Conservation (phyloP, 1,284 basidiomycete species). For the Ceratobasidium sp. region DNA sequence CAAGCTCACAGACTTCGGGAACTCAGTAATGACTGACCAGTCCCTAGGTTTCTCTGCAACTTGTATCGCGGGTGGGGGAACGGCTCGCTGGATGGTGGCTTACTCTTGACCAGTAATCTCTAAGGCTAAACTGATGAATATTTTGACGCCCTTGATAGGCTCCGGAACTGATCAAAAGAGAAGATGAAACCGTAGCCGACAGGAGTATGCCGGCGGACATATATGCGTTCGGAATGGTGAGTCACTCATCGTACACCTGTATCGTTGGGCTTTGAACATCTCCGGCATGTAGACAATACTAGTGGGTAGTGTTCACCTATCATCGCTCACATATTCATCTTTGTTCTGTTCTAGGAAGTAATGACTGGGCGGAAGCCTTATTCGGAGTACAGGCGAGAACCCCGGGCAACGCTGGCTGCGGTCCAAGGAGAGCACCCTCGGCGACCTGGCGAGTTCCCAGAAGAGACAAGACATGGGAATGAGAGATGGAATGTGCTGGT, state of each 20-base stretch:
- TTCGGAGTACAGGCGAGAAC: background rate
- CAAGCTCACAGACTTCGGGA: constrained; percentile 20
- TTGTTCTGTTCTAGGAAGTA: constrained; percentile 4
- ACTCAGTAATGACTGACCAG: background rate
- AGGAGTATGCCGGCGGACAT: constrained; percentile 8
- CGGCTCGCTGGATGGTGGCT: constrained; percentile 18
- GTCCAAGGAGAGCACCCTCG: background rate
- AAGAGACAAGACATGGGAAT: background rate
- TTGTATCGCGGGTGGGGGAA: background rate
- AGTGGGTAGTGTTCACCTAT: no score
- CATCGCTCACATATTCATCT: no score
- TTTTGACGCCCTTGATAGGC: no score
- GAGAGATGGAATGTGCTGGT: constrained; percentile 1
- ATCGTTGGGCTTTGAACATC: no score
- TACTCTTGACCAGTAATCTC: background rate
- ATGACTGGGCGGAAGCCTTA: constrained; percentile 10
- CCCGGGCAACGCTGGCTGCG: background rate
- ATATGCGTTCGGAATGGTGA: constrained; percentile 20
- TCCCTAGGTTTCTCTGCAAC: constrained; percentile 17
- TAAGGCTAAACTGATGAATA: no score
- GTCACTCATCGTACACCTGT: background rate
- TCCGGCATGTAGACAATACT: background rate
- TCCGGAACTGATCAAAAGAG: constrained; percentile 5
- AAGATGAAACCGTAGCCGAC: constrained; percentile 1
- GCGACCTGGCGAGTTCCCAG: background rate